Conservation (phyloP, 805 yeast genomes). For the Diddensiella transvaalensis region DNA sequence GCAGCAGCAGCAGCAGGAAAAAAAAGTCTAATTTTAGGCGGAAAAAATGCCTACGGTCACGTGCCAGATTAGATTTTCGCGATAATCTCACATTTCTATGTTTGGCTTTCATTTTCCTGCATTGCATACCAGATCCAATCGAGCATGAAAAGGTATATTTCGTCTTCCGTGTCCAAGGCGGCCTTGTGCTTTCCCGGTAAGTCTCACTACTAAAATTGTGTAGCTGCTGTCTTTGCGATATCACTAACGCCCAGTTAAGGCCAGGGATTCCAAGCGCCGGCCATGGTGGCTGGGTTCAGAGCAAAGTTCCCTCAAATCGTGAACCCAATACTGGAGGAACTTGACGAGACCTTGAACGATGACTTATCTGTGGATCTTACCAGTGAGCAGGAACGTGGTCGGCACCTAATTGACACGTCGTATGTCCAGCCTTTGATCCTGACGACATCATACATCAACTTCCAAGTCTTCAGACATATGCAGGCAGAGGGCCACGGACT, state of each 20-base stretch:
- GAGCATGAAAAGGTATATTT: too few species aligned
- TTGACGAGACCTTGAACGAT: slow-evolving; percentile 27
- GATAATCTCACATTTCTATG: too few species aligned
- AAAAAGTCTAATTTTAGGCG: neutral
- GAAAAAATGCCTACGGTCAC: too few species aligned
- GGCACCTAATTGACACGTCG: slow-evolving; percentile 35
- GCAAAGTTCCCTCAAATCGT: slow-evolving; percentile 24
- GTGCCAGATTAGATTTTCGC: too few species aligned
- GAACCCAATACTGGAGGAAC: slow-evolving; percentile 28
- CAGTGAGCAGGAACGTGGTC: slow-evolving; percentile 2
- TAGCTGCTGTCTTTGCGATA: neutral
- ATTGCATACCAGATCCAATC: too few species aligned
- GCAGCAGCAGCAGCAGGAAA: too few species aligned
- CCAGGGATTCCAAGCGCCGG: slow-evolving; percentile 37
- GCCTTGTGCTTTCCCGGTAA: slow-evolving; percentile 18
- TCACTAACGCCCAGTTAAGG: too few species aligned
- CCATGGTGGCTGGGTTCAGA: slow-evolving; percentile 27
- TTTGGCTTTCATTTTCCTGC: too few species aligned
- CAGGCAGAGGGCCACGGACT: slow-evolving; percentile 17
- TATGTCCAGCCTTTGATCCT: slow-evolving; percentile 56
- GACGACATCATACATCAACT: slow-evolving; percentile 38
- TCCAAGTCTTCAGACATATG: slow-evolving; percentile 27
- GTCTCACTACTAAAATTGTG: neutral
- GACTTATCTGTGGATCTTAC: slow-evolving; percentile 21
- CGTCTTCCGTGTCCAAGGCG: neutral